phyloP scores from a whole-genome alignment of 306 rosid genomes.

The Pueraria montana region DNA sequence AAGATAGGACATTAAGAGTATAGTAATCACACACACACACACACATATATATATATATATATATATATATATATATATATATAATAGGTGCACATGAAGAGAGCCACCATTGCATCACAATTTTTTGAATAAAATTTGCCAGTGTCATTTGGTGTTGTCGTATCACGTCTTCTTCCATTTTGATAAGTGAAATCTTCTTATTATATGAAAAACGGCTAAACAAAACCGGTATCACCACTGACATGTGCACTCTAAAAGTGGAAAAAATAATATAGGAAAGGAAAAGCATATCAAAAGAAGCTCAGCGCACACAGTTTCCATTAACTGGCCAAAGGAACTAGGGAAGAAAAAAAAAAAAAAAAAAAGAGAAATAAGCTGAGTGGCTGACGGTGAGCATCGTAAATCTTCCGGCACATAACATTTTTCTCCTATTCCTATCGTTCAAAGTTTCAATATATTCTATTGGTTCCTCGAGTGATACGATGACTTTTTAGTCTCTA shows the following conservation, averaged over 20 bases:
- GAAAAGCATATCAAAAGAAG: neutral
- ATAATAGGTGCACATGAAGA: neutral
- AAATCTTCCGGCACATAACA: neutral
- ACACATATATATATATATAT: too few relatives aligned
- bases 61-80: too few relatives aligned
- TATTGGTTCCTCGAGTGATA: neutral
- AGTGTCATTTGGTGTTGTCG: neutral
- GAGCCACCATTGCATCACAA: neutral
- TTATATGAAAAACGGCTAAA: neutral
- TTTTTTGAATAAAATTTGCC: neutral
- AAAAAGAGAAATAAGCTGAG: neutral
- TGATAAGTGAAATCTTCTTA: neutral
- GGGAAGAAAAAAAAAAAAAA: neutral
- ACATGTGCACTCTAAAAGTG: neutral
- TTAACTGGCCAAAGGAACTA: neutral
- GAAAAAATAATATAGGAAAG: neutral
- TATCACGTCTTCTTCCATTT: neutral
- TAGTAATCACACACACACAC: too few relatives aligned
- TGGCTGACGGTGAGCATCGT: neutral
- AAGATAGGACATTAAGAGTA: too few relatives aligned
- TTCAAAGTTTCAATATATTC: neutral
- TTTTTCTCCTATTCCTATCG: neutral
- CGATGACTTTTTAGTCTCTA: neutral
- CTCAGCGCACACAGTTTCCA: neutral
- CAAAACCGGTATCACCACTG: neutral